Base-by-base conservation (phyloP, 1,139 yeast species). In the Entelexis sorbosivorans region DNA sequence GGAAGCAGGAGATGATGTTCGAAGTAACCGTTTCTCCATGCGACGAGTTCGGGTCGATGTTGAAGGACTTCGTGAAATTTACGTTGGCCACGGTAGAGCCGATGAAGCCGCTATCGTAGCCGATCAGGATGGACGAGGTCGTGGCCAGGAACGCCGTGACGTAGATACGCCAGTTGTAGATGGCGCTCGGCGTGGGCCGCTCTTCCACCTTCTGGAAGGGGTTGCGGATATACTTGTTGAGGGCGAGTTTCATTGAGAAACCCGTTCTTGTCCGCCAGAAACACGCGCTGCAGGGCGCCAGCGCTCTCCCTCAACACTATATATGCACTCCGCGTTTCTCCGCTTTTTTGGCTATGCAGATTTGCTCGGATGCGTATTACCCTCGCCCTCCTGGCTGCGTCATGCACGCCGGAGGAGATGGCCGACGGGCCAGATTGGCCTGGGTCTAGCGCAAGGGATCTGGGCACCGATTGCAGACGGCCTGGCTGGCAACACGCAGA, bases 91-190 rank as follows among this genome's bases (percentile, higher is more conserved):
- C 66, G n/a, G 73, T 69, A 1, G 74, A 75, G 2, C 76, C 76
- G 39, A 73, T 70, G 52, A 72, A 71, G 5, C 75, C 76, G 24
- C 71, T 68, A 46, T 73, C 76, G 56, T 71, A 72, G n/a, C 76
- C 76, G 38, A 60, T 57, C 43, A 58, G 52, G 42, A 61, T 59
- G 16, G 62, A 56, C 5, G 61, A 56, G 20, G 63, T 52, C 35
- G 62, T 55, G 8, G 62, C 63, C 5, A 61, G 47, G 4, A 59
- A 26, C 35, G 65, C 63, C 8, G 63, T 54, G 32, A 55, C 34
- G 44, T 58, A 63, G 31, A 64, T 58, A 29, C 63, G 56, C 57
- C 56, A 58, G 59, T 64, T 64, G 55, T 64, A 64, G 42, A 64
- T 62, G 34, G 57, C 60, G 33, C 48, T 48, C 3, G 66, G 66